These are phyloP conservation scores for Sarocladium strictum DNA, from an alignment of 2,329 filamentous ascomycete genomes.

Conservation along the genomic window DNA sequence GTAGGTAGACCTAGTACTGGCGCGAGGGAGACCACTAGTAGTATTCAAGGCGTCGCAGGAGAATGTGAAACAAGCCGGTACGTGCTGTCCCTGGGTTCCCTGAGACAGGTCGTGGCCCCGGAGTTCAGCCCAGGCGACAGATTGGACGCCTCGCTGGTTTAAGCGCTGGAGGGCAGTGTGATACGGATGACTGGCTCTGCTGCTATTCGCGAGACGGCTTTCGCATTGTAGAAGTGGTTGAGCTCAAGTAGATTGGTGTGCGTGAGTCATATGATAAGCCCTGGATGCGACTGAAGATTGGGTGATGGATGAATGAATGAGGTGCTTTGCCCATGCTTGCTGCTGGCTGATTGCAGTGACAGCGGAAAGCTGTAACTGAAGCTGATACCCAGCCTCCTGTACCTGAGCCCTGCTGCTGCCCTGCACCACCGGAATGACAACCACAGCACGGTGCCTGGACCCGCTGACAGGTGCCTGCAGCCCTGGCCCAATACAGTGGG, in stretches of 20 bases:
- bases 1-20: not conserved
- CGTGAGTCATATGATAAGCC: slow-evolving; percentile 5
- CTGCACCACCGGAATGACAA: not conserved
- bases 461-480: not conserved
- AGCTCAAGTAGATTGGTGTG: too few species aligned
- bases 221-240: not conserved
- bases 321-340: too few species aligned
- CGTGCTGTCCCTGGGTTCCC: not conserved
- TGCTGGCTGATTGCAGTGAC: not conserved
- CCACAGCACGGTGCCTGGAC: slow-evolving; percentile 4
- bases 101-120: not conserved
- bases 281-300: not conserved
- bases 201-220: not conserved
- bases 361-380: slow-evolving; percentile 7
- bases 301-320: not conserved
- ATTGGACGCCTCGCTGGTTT: slow-evolving; percentile 4
- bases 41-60: not conserved
- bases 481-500: not conserved
- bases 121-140: too few species aligned
- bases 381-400: not conserved
- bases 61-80: slow-evolving; percentile 5
- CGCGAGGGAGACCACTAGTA: not conserved
- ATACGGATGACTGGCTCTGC: not conserved
- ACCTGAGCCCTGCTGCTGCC: not conserved
- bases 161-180: slow-evolving; percentile 1